Evolutionary conservation across 78 protist species (phyloP).

Genomic region (Pigoraptor vietnamica): DNA sequence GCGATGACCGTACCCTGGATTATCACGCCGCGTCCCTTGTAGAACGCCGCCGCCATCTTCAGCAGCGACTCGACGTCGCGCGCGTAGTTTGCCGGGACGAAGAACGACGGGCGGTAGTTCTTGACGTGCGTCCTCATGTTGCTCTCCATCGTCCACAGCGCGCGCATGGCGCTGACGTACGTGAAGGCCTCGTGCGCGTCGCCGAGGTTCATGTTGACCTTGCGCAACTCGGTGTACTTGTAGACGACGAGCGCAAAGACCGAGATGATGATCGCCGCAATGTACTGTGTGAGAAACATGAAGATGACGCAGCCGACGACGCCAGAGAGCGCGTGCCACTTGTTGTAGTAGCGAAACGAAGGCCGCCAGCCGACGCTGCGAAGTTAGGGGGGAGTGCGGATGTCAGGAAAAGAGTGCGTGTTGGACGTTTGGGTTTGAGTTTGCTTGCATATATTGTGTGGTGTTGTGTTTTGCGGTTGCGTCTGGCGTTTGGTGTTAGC

Average conservation of each 20-base stretch:
- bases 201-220: neutral
- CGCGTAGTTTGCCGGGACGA: neutral
- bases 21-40: neutral
- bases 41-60: neutral
- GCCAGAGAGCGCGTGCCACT: conserved; percentile 36
- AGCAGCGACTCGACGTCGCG: neutral
- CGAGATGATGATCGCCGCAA: neutral
- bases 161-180: neutral
- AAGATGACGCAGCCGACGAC: conserved; percentile 20
- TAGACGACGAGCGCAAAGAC: neutral
- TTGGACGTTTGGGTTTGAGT: neutral
- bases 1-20: neutral
- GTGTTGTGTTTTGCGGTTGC: no score
- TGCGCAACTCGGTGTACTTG: conserved; percentile 3
- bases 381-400: neutral
- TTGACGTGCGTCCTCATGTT: neutral
- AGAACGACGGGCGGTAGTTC: conserved; percentile 3
- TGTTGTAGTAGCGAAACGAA: conserved; percentile 4
- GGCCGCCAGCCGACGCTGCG: conserved; percentile 54
- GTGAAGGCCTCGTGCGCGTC: neutral
- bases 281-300: conserved; percentile 28
- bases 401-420: neutral
- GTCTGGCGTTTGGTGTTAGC: no score
- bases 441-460: no score
- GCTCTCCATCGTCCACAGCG: neutral